Base-by-base conservation (phyloP, 306 rosid genomes). In the Vigna reflexopilosa region DNA sequence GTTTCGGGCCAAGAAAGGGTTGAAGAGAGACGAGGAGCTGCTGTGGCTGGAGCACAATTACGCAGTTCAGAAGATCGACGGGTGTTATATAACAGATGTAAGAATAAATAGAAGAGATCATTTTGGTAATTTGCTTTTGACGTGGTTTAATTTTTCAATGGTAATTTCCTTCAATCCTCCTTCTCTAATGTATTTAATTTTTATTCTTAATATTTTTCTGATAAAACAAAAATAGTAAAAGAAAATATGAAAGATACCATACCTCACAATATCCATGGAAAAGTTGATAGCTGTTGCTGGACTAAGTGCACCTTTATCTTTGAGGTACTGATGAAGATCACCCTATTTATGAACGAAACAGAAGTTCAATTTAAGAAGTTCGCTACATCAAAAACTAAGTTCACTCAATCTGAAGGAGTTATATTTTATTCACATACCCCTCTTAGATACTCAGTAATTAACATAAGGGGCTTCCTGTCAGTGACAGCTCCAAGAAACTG, bases 401-500 rank as follows among this genome's bases (percentile, higher is more conserved):
- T 48, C 57, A 28, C 57, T 65, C 44, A 80, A 66, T 50, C 77
- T 44, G 67, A 71, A 58, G 69, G 73, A 65, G 22, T 55, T 45
- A 42, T 36, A 81, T 75, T 72, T 72, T 51, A 82, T 58, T 44
- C 54, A 58, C 49, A 76, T 90, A 93, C 99, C 97, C 99, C 99
- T 88, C 91, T 87, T 76, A 96, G 89, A 86, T 91, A 96, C 87
- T 96, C 99, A 2, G 97, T 96, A 70, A 96, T 84, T 83, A 96
- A 75, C 99, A 96, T 91, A 55, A 96, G 94, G 57, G 99, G 99
- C 79, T 90, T 96, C 85, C 88, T 91, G 45, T 96, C 98, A 0
- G 99, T 96, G 79, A 96, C 99, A 83, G 99, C 99, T 85, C 99
- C 99, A 82, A 96, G 99, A 83, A 96, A 96, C 85, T 96, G 99